Evolutionary conservation across 352 stramenopile species (phyloP).

Genomic region (Globisporangium uncinulatum): DNA sequence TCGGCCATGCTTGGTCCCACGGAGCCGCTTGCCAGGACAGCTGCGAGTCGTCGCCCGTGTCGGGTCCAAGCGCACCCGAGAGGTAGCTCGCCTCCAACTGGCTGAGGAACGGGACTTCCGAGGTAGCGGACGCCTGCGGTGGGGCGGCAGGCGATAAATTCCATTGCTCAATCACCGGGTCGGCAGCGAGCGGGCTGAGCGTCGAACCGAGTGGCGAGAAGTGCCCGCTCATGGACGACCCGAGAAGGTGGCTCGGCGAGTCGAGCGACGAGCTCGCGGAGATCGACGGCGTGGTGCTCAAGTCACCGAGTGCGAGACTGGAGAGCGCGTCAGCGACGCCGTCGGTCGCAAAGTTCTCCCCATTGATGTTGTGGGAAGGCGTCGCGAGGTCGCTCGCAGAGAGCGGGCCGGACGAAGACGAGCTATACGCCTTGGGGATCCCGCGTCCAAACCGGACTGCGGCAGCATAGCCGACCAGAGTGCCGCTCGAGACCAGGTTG

Average conservation of each 20-base stretch:
- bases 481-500: constrained; percentile 41
- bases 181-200: constrained; percentile 42
- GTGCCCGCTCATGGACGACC: constrained; percentile 23
- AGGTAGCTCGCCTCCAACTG: constrained; percentile 44
- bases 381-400: constrained; percentile 18
- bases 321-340: constrained; percentile 65
- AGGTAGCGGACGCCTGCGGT: constrained; percentile 23
- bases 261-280: constrained; percentile 49
- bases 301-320: constrained; percentile 58
- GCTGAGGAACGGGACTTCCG: constrained; percentile 37
- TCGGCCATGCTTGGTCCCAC: constrained; percentile 55
- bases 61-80: constrained; percentile 29
- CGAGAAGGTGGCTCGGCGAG: constrained; percentile 48
- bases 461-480: constrained; percentile 70
- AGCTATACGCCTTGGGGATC: constrained; percentile 25
- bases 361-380: constrained; percentile 24
- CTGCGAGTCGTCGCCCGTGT: constrained; percentile 21
- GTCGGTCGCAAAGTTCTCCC: constrained; percentile 29
- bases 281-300: constrained; percentile 32
- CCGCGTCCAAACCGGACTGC: constrained; percentile 65
- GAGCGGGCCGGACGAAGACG: constrained; percentile 4
- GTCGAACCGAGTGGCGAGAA: constrained; percentile 50
- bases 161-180: constrained; percentile 77
- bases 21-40: constrained; percentile 46
- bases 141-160: constrained; percentile 56